Evolutionary conservation across 2,329 filamentous ascomycete genomes (phyloP).

Genomic region (Calcarisporium arbuscula): DNA sequence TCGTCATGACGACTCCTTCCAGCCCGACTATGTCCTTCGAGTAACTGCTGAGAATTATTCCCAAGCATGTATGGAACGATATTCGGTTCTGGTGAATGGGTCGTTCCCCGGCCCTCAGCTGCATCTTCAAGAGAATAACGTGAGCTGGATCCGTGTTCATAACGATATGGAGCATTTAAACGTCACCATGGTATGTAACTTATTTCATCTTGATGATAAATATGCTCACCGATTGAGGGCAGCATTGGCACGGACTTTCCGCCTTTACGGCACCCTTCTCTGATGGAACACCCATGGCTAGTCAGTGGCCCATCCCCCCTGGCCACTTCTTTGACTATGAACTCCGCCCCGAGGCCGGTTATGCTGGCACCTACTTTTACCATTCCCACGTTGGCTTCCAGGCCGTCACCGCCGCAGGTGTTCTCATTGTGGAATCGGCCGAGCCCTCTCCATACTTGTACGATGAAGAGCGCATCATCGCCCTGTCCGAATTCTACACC

Average conservation of each 20-base stretch:
- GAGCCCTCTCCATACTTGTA: slow-evolving; percentile 46
- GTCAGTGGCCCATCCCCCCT: slow-evolving; percentile 60
- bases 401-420: slow-evolving; percentile 49
- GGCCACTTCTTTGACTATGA: slow-evolving; percentile 63
- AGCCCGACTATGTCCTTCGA: slow-evolving; percentile 40
- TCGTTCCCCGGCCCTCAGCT: slow-evolving; percentile 45
- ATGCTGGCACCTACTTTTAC: slow-evolving; percentile 61
- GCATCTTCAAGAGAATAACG: slow-evolving; percentile 36
- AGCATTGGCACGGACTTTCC: slow-evolving; percentile 64
- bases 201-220: not conserved
- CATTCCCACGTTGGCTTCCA: slow-evolving; percentile 63
- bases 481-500: slow-evolving; percentile 51
- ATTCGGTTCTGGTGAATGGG: slow-evolving; percentile 39
- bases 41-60: slow-evolving; percentile 33
- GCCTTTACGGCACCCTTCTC: slow-evolving; percentile 55
- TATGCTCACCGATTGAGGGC: not conserved
- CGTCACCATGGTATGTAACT: slow-evolving; percentile 45
- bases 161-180: slow-evolving; percentile 49
- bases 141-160: slow-evolving; percentile 52
- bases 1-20: slow-evolving; percentile 23
- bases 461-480: slow-evolving; percentile 53
- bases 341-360: slow-evolving; percentile 42
- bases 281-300: slow-evolving; percentile 53
- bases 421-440: slow-evolving; percentile 51
- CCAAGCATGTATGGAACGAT: slow-evolving; percentile 10